These are phyloP conservation scores for Pythium rhizo-oryzae DNA, from an alignment of 352 stramenopile species.

Conservation along the genomic window DNA sequence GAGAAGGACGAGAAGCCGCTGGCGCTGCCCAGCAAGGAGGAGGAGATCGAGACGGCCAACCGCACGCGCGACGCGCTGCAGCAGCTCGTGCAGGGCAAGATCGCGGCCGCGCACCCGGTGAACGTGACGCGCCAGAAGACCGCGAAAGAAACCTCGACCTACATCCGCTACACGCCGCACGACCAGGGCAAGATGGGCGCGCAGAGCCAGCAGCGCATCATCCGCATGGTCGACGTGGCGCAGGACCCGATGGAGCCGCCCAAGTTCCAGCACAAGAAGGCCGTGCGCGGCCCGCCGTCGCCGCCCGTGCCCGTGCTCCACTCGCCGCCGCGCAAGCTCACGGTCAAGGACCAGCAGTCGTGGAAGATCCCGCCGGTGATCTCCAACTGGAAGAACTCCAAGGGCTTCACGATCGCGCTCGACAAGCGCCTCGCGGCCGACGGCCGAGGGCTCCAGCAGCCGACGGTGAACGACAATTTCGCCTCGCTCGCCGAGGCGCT, in stretches of 20 bases:
- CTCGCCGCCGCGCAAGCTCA: conserved; percentile 93
- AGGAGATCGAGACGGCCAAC: conserved; percentile 69
- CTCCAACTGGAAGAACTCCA: conserved; percentile 99
- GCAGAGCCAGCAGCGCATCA: conserved; percentile 92
- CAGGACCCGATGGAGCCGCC: conserved; percentile 99
- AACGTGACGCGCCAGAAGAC: conserved; percentile 91
- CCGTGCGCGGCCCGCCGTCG: conserved; percentile 88
- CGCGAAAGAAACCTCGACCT: conserved; percentile 79
- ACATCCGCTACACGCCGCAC: conserved; percentile 87
- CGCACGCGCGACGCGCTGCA: conserved; percentile 89
- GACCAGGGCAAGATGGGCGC: conserved; percentile 68
- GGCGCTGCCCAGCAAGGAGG: conserved; percentile 50
- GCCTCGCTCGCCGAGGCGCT: conserved; percentile 96
- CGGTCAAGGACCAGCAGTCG: conserved; percentile 92
- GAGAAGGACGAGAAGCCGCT: conserved; percentile 85
- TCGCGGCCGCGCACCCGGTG: conserved; percentile 78
- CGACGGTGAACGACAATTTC: conserved; percentile 99
- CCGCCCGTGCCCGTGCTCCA: conserved; percentile 93
- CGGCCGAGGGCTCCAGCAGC: conserved; percentile 94
- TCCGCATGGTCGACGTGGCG: conserved; percentile 98
- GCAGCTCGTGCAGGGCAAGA: conserved; percentile 91
- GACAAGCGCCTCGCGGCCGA: conserved; percentile 99
- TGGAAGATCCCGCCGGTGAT: conserved; percentile 99
- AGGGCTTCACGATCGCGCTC: conserved; percentile 98
- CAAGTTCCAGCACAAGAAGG: conserved; percentile 99